Evolutionary conservation across 192 early-diverging fungal species (phyloP).

Genomic region (Oehlia diaphana): DNA sequence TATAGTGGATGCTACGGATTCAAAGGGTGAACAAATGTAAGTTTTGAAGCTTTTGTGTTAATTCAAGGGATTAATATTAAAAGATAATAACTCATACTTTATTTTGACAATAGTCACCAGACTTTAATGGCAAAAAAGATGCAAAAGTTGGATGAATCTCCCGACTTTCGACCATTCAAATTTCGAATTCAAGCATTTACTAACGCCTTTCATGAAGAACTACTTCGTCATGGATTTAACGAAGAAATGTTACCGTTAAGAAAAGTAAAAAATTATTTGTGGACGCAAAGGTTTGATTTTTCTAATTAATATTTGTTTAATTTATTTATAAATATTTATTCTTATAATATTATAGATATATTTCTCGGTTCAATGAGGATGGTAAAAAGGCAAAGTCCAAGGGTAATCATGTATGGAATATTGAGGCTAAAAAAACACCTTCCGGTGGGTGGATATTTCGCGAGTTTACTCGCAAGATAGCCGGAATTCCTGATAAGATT

Average conservation of each 20-base stretch:
- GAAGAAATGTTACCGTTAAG: slow-evolving; percentile 64
- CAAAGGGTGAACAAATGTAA: slow-evolving; percentile 71
- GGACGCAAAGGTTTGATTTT: slow-evolving; percentile 51
- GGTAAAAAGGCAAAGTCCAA: slow-evolving; percentile 80
- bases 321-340: not conserved
- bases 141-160: slow-evolving; percentile 67
- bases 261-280: slow-evolving; percentile 72
- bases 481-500: slow-evolving; percentile 61
- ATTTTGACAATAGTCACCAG: slow-evolving; percentile 54
- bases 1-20: slow-evolving; percentile 61
- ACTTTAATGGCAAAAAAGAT: slow-evolving; percentile 78
- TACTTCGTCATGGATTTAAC: slow-evolving; percentile 58
- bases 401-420: slow-evolving; percentile 80
- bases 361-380: slow-evolving; percentile 79
- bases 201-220: slow-evolving; percentile 71
- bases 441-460: slow-evolving; percentile 69
- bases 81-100: not conserved
- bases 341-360: slow-evolving; percentile 45
- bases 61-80: not conserved
- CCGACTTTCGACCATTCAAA: slow-evolving; percentile 77
- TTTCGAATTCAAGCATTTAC: slow-evolving; percentile 84
- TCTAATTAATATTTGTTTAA: not conserved
- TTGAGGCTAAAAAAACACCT: slow-evolving; percentile 74
- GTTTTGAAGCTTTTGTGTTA: slow-evolving; percentile 26
- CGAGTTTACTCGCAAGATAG: slow-evolving; percentile 71